These are phyloP conservation scores for Arthrinium phaeospermum DNA, from an alignment of 2,329 filamentous ascomycete species.

Conservation along the genomic window DNA sequence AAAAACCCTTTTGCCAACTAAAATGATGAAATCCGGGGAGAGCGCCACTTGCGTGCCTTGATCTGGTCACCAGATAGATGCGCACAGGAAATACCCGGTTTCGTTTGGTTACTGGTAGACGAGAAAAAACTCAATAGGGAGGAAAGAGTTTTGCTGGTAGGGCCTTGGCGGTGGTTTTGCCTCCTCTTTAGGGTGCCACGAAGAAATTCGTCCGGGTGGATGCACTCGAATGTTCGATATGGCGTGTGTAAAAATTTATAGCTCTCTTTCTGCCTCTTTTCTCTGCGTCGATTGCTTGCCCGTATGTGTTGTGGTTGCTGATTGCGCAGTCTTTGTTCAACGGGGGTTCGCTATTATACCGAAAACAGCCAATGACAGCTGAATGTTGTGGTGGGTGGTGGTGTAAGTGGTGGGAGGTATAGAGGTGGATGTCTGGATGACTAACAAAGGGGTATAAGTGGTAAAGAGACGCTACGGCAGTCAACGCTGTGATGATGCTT, in stretches of 20 bases:
- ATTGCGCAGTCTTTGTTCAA: slow-evolving; percentile 19
- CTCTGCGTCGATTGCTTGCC: background rate
- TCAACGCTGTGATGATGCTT: slow-evolving; percentile 8
- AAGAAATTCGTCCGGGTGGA: background rate
- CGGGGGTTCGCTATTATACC: slow-evolving; percentile 9
- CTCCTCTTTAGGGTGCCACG: background rate
- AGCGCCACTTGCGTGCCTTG: slow-evolving; percentile 20
- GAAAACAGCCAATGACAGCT: slow-evolving; percentile 8
- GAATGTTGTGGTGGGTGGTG: background rate
- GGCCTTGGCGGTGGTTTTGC: slow-evolving; percentile 9
- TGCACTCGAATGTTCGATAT: background rate
- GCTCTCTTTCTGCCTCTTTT: background rate
- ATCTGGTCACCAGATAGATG: slow-evolving; percentile 10
- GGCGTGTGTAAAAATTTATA: background rate
- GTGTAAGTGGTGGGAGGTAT: slow-evolving; percentile 14
- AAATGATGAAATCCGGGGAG: slow-evolving; percentile 23
- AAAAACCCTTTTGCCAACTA: background rate
- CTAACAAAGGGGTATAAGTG: slow-evolving; percentile 16
- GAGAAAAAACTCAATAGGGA: background rate
- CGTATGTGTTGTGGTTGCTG: background rate
- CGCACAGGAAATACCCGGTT: slow-evolving; percentile 2
- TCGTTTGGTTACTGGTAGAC: background rate
- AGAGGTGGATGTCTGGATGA: slow-evolving; percentile 6
- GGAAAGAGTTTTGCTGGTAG: slow-evolving; percentile 14
- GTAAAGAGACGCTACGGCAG: slow-evolving; percentile 24